A percentile compares a stretch with the other conserved stretches of the same genome.
Evolutionary conservation across 1,139 yeast species (phyloP).

Genomic region (Pichia sp.): DNA sequence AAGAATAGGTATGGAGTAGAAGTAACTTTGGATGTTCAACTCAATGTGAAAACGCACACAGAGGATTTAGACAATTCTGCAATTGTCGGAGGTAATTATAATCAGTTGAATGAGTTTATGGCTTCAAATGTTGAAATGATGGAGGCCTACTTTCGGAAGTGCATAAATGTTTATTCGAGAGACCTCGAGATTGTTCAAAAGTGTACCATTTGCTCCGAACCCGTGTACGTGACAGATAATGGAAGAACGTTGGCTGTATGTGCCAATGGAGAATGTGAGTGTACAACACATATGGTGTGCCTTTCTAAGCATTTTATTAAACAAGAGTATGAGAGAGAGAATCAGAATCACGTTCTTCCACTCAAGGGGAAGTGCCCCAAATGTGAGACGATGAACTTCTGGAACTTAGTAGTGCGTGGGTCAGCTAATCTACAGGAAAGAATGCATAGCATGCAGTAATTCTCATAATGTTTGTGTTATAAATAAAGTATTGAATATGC

Average conservation of each 20-base stretch:
- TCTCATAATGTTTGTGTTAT: too few relatives aligned
- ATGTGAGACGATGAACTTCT: slow-evolving; percentile 32
- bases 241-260: slow-evolving; percentile 30
- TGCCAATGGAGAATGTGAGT: slow-evolving; percentile 29
- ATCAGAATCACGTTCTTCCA: slow-evolving; percentile 31
- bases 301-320: slow-evolving; percentile 26
- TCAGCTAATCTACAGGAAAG: slow-evolving; percentile 2
- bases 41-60: slow-evolving; percentile 9
- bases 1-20: slow-evolving; percentile 17
- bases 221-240: slow-evolving; percentile 18
- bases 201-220: slow-evolving; percentile 17
- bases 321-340: slow-evolving; percentile 9
- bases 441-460: not conserved
- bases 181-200: not conserved
- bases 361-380: slow-evolving; percentile 32
- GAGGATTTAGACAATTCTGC: slow-evolving; percentile 5
- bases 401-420: slow-evolving; percentile 35
- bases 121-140: slow-evolving; percentile 9
- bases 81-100: slow-evolving; percentile 25
- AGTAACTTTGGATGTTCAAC: slow-evolving; percentile 16
- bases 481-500: too few relatives aligned
- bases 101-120: slow-evolving; percentile 21
- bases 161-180: not conserved
- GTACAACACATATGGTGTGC: slow-evolving; percentile 39
- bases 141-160: slow-evolving; percentile 13